phyloP scores from a whole-genome alignment of 2,329 filamentous ascomycete species.

The Lachnum nothofagi region DNA sequence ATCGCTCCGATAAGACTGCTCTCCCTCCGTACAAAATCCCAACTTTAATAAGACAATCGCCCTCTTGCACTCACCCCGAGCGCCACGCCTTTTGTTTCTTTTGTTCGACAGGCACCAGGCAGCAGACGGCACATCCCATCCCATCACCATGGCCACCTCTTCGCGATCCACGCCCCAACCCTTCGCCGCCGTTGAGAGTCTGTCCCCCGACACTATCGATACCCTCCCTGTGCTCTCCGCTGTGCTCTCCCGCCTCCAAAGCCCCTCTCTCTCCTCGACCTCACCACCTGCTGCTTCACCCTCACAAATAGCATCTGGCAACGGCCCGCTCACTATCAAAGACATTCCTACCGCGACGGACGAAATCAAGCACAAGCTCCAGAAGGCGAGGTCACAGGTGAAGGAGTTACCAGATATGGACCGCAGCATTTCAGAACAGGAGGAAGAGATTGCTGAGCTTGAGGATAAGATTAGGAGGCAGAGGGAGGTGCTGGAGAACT shows the following conservation, averaged over 20 bases:
- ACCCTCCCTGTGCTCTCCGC: slow-evolving; percentile 75
- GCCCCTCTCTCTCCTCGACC: slow-evolving; percentile 36
- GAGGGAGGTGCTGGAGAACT: slow-evolving; percentile 49
- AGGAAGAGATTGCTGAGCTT: slow-evolving; percentile 62
- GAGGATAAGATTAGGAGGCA: slow-evolving; percentile 60
- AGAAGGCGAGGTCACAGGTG: slow-evolving; percentile 66
- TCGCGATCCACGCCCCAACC: slow-evolving; percentile 30
- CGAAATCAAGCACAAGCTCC: slow-evolving; percentile 74
- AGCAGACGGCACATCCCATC: too few relatives aligned
- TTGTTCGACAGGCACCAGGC: too few relatives aligned
- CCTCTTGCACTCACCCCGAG: too few relatives aligned
- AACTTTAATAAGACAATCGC: too few relatives aligned
- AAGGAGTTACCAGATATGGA: slow-evolving; percentile 65
- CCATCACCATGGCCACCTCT: slow-evolving; percentile 20
- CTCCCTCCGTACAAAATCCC: too few relatives aligned
- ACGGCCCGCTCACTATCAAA: slow-evolving; percentile 45
- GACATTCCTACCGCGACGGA: slow-evolving; percentile 75
- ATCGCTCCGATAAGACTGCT: too few relatives aligned
- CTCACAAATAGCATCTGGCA: slow-evolving; percentile 33
- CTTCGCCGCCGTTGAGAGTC: slow-evolving; percentile 44
- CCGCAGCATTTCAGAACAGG: slow-evolving; percentile 62
- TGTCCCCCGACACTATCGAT: slow-evolving; percentile 79
- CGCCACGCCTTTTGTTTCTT: too few relatives aligned
- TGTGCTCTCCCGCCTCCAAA: slow-evolving; percentile 69
- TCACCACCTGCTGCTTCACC: slow-evolving; percentile 31